phyloP scores from a whole-genome alignment of 2,329 filamentous ascomycete genomes.

The Monilinia laxa region DNA sequence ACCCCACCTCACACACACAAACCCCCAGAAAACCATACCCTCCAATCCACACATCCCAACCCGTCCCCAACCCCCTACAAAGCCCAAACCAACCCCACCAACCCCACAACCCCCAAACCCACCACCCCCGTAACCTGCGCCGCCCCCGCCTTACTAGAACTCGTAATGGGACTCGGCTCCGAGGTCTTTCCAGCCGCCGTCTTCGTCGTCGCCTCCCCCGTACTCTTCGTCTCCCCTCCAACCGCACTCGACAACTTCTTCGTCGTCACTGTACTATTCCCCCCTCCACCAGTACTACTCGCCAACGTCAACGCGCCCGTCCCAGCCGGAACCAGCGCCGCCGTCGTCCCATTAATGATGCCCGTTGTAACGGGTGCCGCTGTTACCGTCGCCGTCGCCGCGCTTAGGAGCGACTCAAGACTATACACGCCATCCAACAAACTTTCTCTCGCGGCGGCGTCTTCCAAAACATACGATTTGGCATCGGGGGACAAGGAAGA shows the following conservation, averaged over 20 bases:
- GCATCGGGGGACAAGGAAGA: constrained; percentile 2
- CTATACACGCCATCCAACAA: background rate
- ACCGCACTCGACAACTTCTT: background rate
- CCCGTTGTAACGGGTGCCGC: background rate
- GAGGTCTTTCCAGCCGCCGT: background rate
- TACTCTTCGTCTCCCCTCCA: background rate
- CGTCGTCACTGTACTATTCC: constrained; percentile 22
- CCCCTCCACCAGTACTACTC: background rate
- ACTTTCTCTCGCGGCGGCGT: background rate
- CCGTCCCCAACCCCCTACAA: constrained; percentile 3
- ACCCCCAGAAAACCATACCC: background rate
- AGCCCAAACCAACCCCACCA: constrained; percentile 17
- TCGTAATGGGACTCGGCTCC: background rate
- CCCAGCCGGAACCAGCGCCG: background rate
- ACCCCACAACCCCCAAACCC: background rate
- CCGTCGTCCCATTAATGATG: background rate
- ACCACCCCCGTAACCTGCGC: constrained; percentile 14
- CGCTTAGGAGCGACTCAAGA: background rate
- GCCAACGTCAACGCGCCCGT: background rate
- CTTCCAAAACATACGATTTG: constrained; percentile 4
- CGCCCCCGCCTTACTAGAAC: constrained; percentile 14
- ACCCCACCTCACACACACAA: background rate
- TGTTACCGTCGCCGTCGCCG: background rate
- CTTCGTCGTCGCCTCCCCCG: background rate
- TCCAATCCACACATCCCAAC: background rate